Evolutionary conservation across 192 early-diverging fungal species (phyloP), one percentile per base, ranked within the genome.

Genomic region (Backusella mclennaniae): DNA sequence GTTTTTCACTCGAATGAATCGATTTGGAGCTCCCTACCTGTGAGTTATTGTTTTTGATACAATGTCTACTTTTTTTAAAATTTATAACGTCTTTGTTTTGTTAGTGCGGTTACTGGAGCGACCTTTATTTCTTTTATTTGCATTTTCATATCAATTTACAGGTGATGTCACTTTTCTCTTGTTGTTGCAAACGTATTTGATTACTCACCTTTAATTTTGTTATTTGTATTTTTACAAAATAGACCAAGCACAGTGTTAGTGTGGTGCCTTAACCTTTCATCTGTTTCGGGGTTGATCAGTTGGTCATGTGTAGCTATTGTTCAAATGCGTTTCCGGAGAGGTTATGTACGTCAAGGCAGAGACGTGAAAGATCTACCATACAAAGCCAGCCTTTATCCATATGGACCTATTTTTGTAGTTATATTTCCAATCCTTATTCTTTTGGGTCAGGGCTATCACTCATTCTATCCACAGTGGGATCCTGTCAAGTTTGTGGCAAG

Each of bases 321-420:
- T 35, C 94, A 95, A 74, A 80, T 91, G 73, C 90, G 95, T 31
- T 96, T 95, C 89, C 90, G 93, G 39, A 85, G 86, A 36, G 94
- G 94, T 7, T 91, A 90, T 69, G 72, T 89, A 26, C 84, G 80
- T 35, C 95, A 96, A 77, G 89, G 89, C 7, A 88, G 90, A 76
- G 74, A 81, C 44, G 19, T 92, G 4, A 66, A 79, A 9, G 84
- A 88, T 29, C 81, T 96, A 49, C 90, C 92, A 0, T 96, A 94
- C 77, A 75, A 75, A 11, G 88, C 94, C 0, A 83, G 85, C 3
- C 81, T 89, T 35, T 93, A 88, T 72, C 93, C 94, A 1, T 89
- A 86, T 66, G 88, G 90, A 0, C 88, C 91, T n/a, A 83, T 91
- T 46, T 88, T 90, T 66, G 88, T 93, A 2, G 67, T 89, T 53